phyloP scores from a whole-genome alignment of 768 basidiomycete species.

The Paxillus rubicundulus region DNA sequence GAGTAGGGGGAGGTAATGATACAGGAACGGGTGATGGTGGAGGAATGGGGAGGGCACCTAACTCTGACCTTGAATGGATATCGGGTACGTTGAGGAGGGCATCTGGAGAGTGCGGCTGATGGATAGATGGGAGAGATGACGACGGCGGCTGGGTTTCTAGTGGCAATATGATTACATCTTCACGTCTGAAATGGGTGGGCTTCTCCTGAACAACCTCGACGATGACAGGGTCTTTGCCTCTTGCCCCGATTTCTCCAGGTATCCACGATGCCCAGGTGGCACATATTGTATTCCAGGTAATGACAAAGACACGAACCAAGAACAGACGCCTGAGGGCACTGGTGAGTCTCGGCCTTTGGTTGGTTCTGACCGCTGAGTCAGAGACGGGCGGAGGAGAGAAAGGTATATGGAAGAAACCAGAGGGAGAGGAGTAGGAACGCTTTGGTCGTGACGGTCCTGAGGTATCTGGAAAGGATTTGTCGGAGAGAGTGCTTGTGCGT shows the following conservation, averaged over 20 bases:
- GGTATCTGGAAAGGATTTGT: slow-evolving; percentile 42
- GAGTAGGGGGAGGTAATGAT: slow-evolving; percentile 9
- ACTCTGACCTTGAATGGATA: slow-evolving; percentile 12
- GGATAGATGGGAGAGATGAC: slow-evolving; percentile 24
- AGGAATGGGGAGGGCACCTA: slow-evolving; percentile 22
- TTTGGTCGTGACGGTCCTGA: slow-evolving; percentile 38
- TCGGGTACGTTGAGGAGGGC: slow-evolving; percentile 9
- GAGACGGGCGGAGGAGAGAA: slow-evolving; percentile 28
- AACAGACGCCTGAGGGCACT: slow-evolving; percentile 56
- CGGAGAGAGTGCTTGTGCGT: slow-evolving; percentile 57
- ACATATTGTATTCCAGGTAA: slow-evolving; percentile 68
- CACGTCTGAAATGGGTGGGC: slow-evolving; percentile 5
- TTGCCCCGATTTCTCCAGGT: slow-evolving; percentile 24
- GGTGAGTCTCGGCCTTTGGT: slow-evolving; percentile 37
- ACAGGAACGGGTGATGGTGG: slow-evolving; percentile 21
- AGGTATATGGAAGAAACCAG: slow-evolving; percentile 43
- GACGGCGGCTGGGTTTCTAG: slow-evolving; percentile 17
- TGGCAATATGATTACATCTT: slow-evolving; percentile 18
- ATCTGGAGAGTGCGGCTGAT: slow-evolving; percentile 23
- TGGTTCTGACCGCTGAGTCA: slow-evolving; percentile 36
- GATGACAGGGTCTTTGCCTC: slow-evolving; percentile 7
- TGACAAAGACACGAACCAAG: slow-evolving; percentile 65
- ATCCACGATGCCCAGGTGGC: slow-evolving; percentile 54
- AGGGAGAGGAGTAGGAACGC: slow-evolving; percentile 65
- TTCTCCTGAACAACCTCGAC: slow-evolving; percentile 9